Conservation (phyloP, 768 basidiomycete species). For the Nevesoporus exiguus region DNA sequence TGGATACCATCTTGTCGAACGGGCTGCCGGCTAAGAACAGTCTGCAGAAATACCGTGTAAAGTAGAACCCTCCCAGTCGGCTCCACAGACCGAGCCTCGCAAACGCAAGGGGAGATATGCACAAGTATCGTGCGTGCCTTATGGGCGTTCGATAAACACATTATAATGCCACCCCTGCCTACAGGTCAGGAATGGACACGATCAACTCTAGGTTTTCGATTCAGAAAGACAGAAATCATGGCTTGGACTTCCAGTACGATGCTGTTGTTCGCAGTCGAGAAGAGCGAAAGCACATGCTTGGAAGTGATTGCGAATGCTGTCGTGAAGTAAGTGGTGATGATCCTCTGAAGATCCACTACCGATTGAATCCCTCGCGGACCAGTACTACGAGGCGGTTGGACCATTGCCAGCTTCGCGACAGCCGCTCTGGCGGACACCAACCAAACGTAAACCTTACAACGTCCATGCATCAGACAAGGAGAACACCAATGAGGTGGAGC, state of each 20-base stretch:
- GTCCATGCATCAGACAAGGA: constrained; percentile 22
- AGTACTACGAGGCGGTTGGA: constrained; percentile 82
- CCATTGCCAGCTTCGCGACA: constrained; percentile 66
- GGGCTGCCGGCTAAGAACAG: not conserved
- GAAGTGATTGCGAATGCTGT: constrained; percentile 80
- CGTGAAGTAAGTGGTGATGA: constrained; percentile 50
- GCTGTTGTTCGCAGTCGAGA: constrained; percentile 69
- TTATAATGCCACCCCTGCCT: constrained; percentile 1
- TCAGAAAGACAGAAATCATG: constrained; percentile 61
- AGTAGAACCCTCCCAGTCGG: constrained; percentile 5
- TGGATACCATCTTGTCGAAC: not conserved
- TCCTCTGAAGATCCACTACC: too few species aligned
- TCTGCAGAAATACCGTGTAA: constrained; percentile 14
- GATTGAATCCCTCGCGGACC: not conserved
- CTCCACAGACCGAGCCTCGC: constrained; percentile 25
- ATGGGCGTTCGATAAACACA: not conserved
- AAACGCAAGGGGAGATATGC: constrained; percentile 63
- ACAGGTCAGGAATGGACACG: constrained; percentile 35
- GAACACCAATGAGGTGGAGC: constrained; percentile 34
- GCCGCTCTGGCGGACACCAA: constrained; percentile 73
- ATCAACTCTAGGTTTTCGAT: constrained; percentile 69
- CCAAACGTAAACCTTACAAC: constrained; percentile 29
- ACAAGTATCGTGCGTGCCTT: constrained; percentile 34
- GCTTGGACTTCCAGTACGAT: constrained; percentile 65
- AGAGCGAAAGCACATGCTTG: constrained; percentile 64